Conservation (phyloP, 345 rosid genomes). For the Ceriops zippeliana region DNA sequence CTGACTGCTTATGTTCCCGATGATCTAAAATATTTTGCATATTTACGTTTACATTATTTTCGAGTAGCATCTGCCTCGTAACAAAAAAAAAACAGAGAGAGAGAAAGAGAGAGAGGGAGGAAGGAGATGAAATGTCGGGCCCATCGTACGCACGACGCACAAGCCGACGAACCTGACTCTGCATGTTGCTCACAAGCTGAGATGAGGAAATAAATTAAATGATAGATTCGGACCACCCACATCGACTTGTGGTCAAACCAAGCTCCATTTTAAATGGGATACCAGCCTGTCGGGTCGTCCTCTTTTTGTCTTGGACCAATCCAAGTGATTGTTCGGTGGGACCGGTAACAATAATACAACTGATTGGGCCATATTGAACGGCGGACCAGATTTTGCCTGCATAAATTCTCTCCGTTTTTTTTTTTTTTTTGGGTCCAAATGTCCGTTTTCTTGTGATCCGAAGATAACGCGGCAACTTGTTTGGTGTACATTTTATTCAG, state of each 20-base stretch:
- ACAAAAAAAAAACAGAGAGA: too few relatives aligned
- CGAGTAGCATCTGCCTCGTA: too few relatives aligned
- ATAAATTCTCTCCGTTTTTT: not conserved
- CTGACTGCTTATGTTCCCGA: too few relatives aligned
- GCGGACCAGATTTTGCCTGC: not conserved
- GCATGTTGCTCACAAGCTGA: too few relatives aligned
- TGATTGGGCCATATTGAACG: not conserved
- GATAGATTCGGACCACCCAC: conserved; percentile 13
- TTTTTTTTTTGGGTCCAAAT: not conserved
- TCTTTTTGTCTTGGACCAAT: not conserved
- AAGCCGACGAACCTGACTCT: too few relatives aligned
- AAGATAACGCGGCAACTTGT: not conserved
- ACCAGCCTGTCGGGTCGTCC: not conserved
- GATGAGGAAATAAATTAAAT: too few relatives aligned
- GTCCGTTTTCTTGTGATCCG: not conserved
- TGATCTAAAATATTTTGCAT: too few relatives aligned
- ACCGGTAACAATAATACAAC: not conserved
- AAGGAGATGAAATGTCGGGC: too few relatives aligned
- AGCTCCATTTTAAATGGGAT: not conserved
- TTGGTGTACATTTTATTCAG: conserved; percentile 31
- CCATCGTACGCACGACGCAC: too few relatives aligned
- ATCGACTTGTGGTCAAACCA: too few relatives aligned
- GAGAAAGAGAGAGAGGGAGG: too few relatives aligned
- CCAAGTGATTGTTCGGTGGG: not conserved
- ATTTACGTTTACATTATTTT: too few relatives aligned